phyloP scores from a whole-genome alignment of 2,329 filamentous ascomycete species.

The Hawksworthiomyces lignivorus region DNA sequence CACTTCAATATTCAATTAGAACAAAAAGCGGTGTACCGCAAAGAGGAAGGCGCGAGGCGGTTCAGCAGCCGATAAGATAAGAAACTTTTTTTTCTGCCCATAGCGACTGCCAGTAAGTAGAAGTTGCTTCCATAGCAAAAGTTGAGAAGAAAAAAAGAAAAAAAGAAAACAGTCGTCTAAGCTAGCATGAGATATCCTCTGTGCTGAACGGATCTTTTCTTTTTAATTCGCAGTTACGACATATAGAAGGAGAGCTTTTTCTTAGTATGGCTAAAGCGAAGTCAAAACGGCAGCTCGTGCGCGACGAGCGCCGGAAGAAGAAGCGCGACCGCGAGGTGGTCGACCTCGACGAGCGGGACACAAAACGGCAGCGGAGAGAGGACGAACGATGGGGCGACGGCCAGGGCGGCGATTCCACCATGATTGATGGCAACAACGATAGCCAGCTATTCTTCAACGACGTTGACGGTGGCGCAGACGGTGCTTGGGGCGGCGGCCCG shows the following conservation, averaged over 20 bases:
- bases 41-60: no score
- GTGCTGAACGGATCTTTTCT: background rate
- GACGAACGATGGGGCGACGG: background rate
- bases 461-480: background rate
- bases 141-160: no score
- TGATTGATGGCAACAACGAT: conserved; percentile 18
- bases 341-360: conserved; percentile 16
- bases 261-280: conserved; percentile 26
- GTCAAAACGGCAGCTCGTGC: conserved; percentile 28
- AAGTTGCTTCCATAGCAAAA: background rate
- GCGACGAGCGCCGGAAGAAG: conserved; percentile 30
- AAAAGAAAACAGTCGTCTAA: background rate
- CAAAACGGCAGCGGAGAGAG: conserved; percentile 10
- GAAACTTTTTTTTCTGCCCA: conserved; percentile 11
- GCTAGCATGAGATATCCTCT: background rate
- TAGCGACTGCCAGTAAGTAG: background rate
- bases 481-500: background rate
- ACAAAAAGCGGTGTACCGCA: conserved; percentile 6
- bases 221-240: no score
- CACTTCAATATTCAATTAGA: no score
- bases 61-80: conserved; percentile 9
- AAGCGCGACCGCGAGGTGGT: conserved; percentile 22
- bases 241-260: no score
- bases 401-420: conserved; percentile 11
- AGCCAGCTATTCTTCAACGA: conserved; percentile 2